Percentiles rank a stretch among this genome's conserved stretches.
These are phyloP conservation scores for Triticum urartu DNA, from an alignment of 176 grass and related monocot genomes.

Conservation along the genomic window DNA sequence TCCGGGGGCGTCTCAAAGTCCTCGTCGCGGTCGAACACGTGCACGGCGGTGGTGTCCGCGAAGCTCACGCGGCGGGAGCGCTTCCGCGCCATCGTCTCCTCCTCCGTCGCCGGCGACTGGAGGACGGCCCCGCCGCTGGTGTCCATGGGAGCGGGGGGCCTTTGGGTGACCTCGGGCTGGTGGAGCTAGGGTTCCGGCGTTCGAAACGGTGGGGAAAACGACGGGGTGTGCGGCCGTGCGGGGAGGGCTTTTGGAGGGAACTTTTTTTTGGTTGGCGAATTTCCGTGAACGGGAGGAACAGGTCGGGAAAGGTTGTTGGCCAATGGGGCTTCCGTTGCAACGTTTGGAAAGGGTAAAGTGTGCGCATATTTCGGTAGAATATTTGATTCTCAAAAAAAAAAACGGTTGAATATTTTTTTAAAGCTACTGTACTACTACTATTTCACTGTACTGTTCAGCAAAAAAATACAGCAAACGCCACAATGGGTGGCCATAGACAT, in stretches of 20 bases:
- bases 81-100: slow-evolving; percentile 63
- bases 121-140: not conserved
- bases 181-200: slow-evolving; percentile 49
- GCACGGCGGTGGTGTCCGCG: slow-evolving; percentile 85
- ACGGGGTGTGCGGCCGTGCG: not conserved
- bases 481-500: no score
- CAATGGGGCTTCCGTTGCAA: not conserved
- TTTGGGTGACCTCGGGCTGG: not conserved
- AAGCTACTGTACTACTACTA: no score
- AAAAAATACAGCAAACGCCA: no score
- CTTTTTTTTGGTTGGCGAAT: not conserved
- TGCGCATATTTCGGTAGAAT: not conserved
- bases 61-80: slow-evolving; percentile 93
- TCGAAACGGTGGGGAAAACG: slow-evolving; percentile 11
- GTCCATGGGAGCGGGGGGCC: slow-evolving; percentile 38
- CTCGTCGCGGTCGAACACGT: slow-evolving; percentile 92
- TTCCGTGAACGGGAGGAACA: not conserved
- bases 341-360: not conserved
- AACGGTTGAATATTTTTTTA: no score
- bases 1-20: slow-evolving; percentile 67
- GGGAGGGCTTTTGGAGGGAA: slow-evolving; percentile 43
- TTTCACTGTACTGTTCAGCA: no score
- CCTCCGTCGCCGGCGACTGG: slow-evolving; percentile 51
- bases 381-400: no score
- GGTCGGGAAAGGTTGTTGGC: not conserved